A percentile compares a stretch with the other conserved stretches of the same genome.
Evolutionary conservation across 257 asterid genomes (phyloP).

Genomic region (Paraleonurus japonicus): DNA sequence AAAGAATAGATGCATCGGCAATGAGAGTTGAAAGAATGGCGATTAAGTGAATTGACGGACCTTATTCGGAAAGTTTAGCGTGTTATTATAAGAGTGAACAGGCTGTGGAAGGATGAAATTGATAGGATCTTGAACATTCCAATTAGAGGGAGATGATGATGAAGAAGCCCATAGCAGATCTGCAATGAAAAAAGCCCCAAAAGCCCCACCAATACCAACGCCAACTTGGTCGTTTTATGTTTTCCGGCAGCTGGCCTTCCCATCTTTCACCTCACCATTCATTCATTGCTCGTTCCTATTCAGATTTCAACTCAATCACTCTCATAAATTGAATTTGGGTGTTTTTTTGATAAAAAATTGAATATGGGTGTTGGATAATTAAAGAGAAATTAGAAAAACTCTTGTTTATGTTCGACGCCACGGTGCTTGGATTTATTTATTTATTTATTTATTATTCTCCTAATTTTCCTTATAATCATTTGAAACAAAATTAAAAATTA

Average conservation of each 20-base stretch:
- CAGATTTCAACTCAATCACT: conserved; percentile 1
- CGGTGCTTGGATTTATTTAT: too few relatives aligned
- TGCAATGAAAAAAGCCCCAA: conserved; percentile 56
- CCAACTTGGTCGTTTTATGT: conserved; percentile 51
- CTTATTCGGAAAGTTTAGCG: conserved; percentile 27
- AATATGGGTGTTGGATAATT: too few relatives aligned
- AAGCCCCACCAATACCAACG: conserved; percentile 49
- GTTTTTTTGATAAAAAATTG: too few relatives aligned
- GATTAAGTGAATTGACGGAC: conserved; percentile 21
- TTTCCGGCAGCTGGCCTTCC: conserved; percentile 37
- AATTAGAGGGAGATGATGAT: conserved; percentile 37
- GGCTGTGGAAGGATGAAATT: conserved; percentile 30
- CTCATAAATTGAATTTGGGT: too few relatives aligned
- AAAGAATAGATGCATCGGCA: background rate
- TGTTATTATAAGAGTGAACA: background rate
- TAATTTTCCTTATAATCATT: too few relatives aligned
- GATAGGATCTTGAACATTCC: conserved; percentile 31
- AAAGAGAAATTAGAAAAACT: background rate
- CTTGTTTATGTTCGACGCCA: too few relatives aligned
- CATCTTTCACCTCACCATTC: conserved; percentile 36
- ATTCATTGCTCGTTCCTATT: background rate
- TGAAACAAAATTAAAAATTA: too few relatives aligned
- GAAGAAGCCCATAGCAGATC: conserved; percentile 88
- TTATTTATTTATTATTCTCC: too few relatives aligned
- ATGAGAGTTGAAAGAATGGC: background rate